A percentile compares a stretch with the other conserved stretches of the same genome.
phyloP scores from a whole-genome alignment of 495 filamentous ascomycete species.

The Penicillium dipodomyicola region DNA sequence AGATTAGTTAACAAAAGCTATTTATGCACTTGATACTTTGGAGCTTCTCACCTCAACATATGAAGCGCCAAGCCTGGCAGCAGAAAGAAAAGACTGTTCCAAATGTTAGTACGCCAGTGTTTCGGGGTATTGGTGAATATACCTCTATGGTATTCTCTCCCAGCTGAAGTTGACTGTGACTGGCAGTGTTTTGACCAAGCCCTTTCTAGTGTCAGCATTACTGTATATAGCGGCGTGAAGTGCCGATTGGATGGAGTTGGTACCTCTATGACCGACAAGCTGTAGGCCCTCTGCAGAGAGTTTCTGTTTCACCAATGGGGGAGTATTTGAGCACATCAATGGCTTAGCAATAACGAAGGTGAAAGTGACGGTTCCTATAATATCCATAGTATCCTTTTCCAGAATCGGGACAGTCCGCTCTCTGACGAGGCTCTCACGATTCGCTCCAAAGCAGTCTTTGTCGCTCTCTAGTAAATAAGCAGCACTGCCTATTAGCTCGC shows the following conservation, averaged over 20 bases:
- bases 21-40: background rate
- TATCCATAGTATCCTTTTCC: constrained; percentile 19
- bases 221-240: background rate
- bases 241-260: background rate
- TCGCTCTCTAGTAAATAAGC: constrained; percentile 19
- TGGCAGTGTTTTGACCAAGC: constrained; percentile 27
- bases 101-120: background rate
- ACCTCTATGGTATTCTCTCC: constrained; percentile 40
- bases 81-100: constrained; percentile 32
- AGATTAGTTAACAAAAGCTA: background rate
- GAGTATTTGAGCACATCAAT: background rate
- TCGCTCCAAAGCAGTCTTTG: constrained; percentile 14
- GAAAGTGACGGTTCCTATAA: constrained; percentile 32
- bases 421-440: constrained; percentile 32
- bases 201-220: background rate
- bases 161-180: constrained; percentile 33
- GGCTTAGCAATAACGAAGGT: constrained; percentile 29
- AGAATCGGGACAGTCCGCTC: constrained; percentile 31
- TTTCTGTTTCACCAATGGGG: background rate
- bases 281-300: constrained; percentile 6
- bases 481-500: constrained; percentile 19
- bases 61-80: constrained; percentile 33
- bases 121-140: background rate
- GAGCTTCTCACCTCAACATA: constrained; percentile 34
- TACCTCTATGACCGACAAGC: constrained; percentile 34